Conservation (phyloP, 78 protist species). For the Chrysochromulina tobinii region DNA sequence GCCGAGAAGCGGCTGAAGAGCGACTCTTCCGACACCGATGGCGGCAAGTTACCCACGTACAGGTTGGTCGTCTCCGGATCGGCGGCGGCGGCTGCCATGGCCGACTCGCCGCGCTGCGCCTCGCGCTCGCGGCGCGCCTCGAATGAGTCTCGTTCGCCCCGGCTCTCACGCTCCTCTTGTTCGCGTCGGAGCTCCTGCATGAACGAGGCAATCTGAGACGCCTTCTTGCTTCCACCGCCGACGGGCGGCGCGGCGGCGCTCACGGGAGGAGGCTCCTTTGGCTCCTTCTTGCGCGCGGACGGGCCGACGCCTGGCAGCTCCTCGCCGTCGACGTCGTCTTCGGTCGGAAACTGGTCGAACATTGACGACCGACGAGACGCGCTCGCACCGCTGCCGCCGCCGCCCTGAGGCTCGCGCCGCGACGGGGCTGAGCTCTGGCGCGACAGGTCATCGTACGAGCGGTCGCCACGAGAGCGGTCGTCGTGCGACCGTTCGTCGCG, state of each 20-base stretch:
- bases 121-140: too few relatives aligned
- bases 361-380: too few relatives aligned
- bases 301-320: neutral
- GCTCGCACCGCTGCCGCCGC: neutral
- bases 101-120: too few relatives aligned
- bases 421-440: neutral
- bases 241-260: too few relatives aligned
- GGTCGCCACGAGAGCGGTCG: neutral
- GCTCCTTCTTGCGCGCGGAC: neutral
- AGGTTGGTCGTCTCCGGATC: conserved; percentile 35
- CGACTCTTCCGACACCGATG: neutral
- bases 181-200: conserved; percentile 17
- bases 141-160: neutral
- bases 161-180: conserved; percentile 20
- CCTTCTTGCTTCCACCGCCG: too few relatives aligned
- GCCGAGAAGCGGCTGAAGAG: neutral
- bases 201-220: neutral
- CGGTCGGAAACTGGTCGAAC: neutral
- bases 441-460: neutral
- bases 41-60: conserved; percentile 35
- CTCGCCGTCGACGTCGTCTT: conserved; percentile 15
- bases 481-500: neutral
- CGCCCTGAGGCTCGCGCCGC: neutral
- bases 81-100: too few relatives aligned
- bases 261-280: too few relatives aligned